Percentiles rank a stretch among this genome's conserved stretches.
These are phyloP conservation scores for Lotus japonicus DNA, from an alignment of 306 rosid species.

Conservation along the genomic window DNA sequence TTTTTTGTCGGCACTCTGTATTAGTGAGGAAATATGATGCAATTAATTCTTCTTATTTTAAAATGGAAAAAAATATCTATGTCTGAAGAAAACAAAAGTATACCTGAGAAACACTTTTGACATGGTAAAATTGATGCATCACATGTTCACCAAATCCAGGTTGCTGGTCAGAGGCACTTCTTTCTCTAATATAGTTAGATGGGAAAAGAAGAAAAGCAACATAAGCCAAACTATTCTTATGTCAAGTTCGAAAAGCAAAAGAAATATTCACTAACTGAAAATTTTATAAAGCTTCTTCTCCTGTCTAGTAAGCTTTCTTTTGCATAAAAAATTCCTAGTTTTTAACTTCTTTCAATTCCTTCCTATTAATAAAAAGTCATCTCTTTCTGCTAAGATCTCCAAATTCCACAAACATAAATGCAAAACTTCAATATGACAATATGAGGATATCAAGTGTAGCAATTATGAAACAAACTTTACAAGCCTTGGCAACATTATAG, in stretches of 20 bases:
- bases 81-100: background rate
- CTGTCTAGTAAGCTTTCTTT: background rate
- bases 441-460: background rate
- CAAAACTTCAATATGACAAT: background rate
- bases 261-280: background rate
- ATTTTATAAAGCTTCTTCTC: background rate
- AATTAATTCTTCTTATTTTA: background rate
- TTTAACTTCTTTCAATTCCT: background rate
- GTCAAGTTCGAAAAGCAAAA: constrained; percentile 7
- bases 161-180: constrained; percentile 36
- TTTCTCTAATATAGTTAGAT: constrained; percentile 36
- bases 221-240: constrained; percentile 7
- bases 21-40: background rate
- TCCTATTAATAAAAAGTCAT: background rate
- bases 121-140: constrained; percentile 59
- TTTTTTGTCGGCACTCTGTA: background rate
- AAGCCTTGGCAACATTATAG: background rate
- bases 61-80: constrained; percentile 15
- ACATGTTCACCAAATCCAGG: constrained; percentile 36
- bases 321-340: background rate
- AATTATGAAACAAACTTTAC: background rate
- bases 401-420: background rate
- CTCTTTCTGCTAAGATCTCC: background rate
- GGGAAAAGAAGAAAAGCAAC: background rate
- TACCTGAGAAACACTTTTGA: constrained; percentile 74